These are phyloP conservation scores for Cercospora berteroae DNA, from an alignment of 2,329 filamentous ascomycete species.

Conservation along the genomic window DNA sequence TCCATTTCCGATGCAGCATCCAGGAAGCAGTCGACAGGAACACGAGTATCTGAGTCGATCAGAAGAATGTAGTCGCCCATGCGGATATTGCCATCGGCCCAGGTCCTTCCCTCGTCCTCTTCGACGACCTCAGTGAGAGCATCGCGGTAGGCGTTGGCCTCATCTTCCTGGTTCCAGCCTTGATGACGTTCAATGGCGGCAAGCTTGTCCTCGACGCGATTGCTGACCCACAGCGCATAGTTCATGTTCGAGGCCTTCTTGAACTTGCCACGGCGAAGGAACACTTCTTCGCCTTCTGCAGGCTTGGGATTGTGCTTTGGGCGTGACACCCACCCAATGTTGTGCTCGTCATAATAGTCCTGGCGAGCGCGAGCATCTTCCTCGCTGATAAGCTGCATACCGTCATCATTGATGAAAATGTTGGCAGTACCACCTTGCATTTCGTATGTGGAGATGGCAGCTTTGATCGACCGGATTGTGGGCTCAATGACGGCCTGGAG, in stretches of 20 bases:
- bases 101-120: conserved; percentile 64
- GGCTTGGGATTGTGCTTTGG: conserved; percentile 54
- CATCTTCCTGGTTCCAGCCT: conserved; percentile 67
- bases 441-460: conserved; percentile 52
- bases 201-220: conserved; percentile 68
- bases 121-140: conserved; percentile 64
- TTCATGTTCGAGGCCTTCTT: conserved; percentile 76
- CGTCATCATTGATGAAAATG: conserved; percentile 68
- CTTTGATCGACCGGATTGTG: conserved; percentile 41
- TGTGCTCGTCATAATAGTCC: conserved; percentile 52
- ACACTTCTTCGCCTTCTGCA: conserved; percentile 50
- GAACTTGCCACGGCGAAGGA: conserved; percentile 62
- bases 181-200: conserved; percentile 54
- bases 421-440: conserved; percentile 63
- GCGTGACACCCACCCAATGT: conserved; percentile 51
- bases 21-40: conserved; percentile 72
- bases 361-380: conserved; percentile 46
- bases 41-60: conserved; percentile 77
- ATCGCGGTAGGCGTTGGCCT: conserved; percentile 64
- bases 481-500: conserved; percentile 42
- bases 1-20: conserved; percentile 82
- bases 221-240: conserved; percentile 62
- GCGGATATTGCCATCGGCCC: conserved; percentile 83
- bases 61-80: conserved; percentile 79
- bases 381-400: conserved; percentile 59